Percentiles rank a stretch among this genome's conserved stretches.
Evolutionary conservation across 2,329 filamentous ascomycete genomes (phyloP).

Genomic region (Lecanosticta acicola): DNA sequence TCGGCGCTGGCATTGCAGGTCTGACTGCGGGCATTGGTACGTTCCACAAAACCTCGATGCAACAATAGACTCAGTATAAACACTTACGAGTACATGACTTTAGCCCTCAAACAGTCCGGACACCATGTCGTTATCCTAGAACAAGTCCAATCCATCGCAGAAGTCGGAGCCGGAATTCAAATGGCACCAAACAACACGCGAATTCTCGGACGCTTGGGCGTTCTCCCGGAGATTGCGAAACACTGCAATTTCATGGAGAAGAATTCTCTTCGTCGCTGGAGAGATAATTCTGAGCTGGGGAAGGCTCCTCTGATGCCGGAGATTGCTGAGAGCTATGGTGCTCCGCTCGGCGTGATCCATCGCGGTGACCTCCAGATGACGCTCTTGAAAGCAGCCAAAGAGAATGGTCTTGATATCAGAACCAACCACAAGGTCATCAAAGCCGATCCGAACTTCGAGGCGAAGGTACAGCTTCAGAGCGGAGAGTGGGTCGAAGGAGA

Average conservation of each 20-base stretch:
- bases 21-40: neutral
- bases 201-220: neutral
- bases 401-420: neutral
- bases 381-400: neutral
- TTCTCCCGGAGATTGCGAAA: neutral
- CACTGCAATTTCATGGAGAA: neutral
- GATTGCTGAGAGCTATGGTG: neutral
- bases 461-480: slow-evolving; percentile 30
- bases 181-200: neutral
- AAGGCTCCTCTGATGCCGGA: neutral
- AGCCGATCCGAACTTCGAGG: neutral
- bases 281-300: neutral
- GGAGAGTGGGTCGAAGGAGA: slow-evolving; percentile 30
- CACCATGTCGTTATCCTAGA: neutral
- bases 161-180: neutral
- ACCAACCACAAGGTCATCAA: neutral
- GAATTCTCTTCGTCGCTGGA: neutral
- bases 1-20: neutral
- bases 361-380: neutral
- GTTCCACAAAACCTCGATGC: neutral
- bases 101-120: neutral
- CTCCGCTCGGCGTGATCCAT: neutral
- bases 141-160: neutral
- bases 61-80: no score
- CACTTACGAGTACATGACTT: no score